These are phyloP conservation scores for Omphalotus olearius DNA, from an alignment of 1,284 basidiomycete species.

Conservation along the genomic window DNA sequence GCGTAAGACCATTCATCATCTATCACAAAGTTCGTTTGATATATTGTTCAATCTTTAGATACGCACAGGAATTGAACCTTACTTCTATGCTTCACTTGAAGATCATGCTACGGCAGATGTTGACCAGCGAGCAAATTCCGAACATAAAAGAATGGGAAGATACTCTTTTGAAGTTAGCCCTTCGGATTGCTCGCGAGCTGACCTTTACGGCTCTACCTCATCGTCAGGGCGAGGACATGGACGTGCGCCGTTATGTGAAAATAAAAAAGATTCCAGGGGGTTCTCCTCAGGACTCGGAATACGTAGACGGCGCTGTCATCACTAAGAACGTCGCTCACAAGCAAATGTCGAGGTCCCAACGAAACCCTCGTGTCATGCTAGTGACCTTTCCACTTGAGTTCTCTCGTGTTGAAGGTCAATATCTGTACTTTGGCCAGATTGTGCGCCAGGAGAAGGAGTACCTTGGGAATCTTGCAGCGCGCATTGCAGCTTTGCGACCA, in stretches of 20 bases:
- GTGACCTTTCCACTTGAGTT: slow-evolving; percentile 96
- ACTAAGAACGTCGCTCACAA: slow-evolving; percentile 99
- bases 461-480: slow-evolving; percentile 82
- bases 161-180: slow-evolving; percentile 73
- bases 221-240: slow-evolving; percentile 87
- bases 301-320: slow-evolving; percentile 95
- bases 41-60: slow-evolving; percentile 35
- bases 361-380: slow-evolving; percentile 90
- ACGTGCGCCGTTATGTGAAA: slow-evolving; percentile 93
- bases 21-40: background rate
- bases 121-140: slow-evolving; percentile 72
- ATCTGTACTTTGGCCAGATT: slow-evolving; percentile 91
- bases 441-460: slow-evolving; percentile 95
- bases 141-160: slow-evolving; percentile 84
- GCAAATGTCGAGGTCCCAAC: slow-evolving; percentile 68
- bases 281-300: slow-evolving; percentile 88
- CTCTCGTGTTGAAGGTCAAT: slow-evolving; percentile 90
- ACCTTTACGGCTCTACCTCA: slow-evolving; percentile 74
- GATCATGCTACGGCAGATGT: slow-evolving; percentile 86
- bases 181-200: slow-evolving; percentile 73
- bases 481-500: slow-evolving; percentile 88
- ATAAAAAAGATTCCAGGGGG: slow-evolving; percentile 99
- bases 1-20: slow-evolving; percentile 48
- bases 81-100: slow-evolving; percentile 86
- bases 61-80: slow-evolving; percentile 77